Evolutionary conservation across 805 yeast species (phyloP).

Genomic region (Grigorovia humatica): DNA sequence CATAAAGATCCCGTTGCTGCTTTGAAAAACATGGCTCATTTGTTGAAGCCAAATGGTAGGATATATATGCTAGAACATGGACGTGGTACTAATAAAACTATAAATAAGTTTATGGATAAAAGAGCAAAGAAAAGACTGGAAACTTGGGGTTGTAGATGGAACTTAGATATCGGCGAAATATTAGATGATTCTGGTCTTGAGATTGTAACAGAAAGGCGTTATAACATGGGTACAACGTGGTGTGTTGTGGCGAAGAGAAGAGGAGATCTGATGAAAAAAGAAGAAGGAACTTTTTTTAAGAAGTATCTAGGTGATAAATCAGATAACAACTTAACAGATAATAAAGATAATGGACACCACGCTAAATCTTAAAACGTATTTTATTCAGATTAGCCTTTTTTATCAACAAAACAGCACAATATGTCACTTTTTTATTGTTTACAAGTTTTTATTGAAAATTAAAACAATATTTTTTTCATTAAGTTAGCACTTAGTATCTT

Average conservation of each 20-base stretch:
- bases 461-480: no score
- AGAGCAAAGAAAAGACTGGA: constrained; percentile 75
- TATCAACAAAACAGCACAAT: no score
- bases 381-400: no score
- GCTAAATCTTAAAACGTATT: no score
- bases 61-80: constrained; percentile 88
- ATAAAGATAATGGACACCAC: not conserved
- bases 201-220: constrained; percentile 66
- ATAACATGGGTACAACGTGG: constrained; percentile 92
- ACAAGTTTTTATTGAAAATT: no score
- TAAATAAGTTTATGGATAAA: constrained; percentile 72
- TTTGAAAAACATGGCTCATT: constrained; percentile 54
- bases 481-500: no score
- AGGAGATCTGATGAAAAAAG: constrained; percentile 43
- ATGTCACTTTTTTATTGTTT: no score
- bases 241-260: constrained; percentile 64
- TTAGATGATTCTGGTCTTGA: constrained; percentile 77
- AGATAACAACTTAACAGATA: not conserved
- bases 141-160: constrained; percentile 98
- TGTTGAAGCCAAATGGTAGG: constrained; percentile 85
- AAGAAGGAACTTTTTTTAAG: constrained; percentile 41
- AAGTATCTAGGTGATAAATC: constrained; percentile 33
- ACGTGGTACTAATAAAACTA: constrained; percentile 64
- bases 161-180: constrained; percentile 81
- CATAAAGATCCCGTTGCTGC: constrained; percentile 88